Base-by-base conservation (phyloP, 805 yeast species). In the Barnettozyma sp. region DNA sequence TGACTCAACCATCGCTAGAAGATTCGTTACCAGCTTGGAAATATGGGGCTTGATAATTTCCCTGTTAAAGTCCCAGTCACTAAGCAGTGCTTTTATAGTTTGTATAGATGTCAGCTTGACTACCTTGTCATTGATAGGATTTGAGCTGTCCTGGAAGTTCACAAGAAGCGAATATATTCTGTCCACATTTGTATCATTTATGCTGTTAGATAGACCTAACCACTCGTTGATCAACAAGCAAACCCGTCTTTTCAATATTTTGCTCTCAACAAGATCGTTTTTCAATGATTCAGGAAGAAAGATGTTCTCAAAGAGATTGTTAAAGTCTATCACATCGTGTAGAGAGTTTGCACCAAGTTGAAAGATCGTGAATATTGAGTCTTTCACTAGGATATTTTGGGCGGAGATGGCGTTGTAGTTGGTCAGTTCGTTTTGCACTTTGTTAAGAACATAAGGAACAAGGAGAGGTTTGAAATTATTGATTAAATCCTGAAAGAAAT, bases 11-110 rank as follows among this genome's bases (percentile, higher is more conserved):
- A 82, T 50, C 7, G 56, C 56, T 22, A 86, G 54, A 11, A 78
- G 52, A n/a, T 68, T 55, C 3, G 58, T 47, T 9, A 82, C 68
- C 26, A 71, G 70, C 2, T 65, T 65, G 20, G 71, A 68, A 36
- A 82, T 62, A 50, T 61, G 87, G 1, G 90, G 85, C 43, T 71
- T 60, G 49, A 92, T 85, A 21, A 65, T 76, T 12, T 60, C 63
- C 41, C 83, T 79, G 25, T 76, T 68, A 56, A 90, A 88, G 41
- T 83, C 88, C 84, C 94, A 85, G 49, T 87, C 96, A 42, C 85
- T 88, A 22, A 90, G 65, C 33, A 83, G 66, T 20, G 73, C 68
- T 40, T 77, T 70, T 15, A 88, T 59, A 0, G 90, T 75, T 48
- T 79, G 81, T 12, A 81, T 66, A 0, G 92, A 78, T 0, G 94